Evolutionary conservation across 1,284 basidiomycete genomes (phyloP).

Genomic region (Ustilago esculenta): DNA sequence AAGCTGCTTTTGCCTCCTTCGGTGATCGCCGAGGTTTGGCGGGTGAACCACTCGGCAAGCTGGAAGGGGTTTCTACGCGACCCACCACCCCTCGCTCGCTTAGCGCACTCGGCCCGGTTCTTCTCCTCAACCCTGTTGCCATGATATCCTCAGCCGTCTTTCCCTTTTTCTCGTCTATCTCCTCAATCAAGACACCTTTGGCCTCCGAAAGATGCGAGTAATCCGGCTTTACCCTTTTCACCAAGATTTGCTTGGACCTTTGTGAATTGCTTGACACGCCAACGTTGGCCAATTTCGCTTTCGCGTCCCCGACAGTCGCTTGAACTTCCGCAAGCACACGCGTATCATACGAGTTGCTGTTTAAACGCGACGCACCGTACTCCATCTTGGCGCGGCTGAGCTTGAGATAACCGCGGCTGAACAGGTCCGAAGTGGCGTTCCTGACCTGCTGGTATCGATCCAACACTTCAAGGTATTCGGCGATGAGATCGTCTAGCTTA

Average conservation of each 20-base stretch:
- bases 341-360: constrained; percentile 48
- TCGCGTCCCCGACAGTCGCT: not conserved
- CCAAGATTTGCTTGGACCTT: too few species aligned
- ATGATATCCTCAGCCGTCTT: constrained; percentile 4
- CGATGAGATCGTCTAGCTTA: constrained; percentile 30
- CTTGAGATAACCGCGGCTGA: constrained; percentile 37
- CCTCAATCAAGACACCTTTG: not conserved
- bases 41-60: constrained; percentile 5
- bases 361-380: constrained; percentile 33
- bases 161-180: constrained; percentile 4
- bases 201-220: constrained; percentile 23
- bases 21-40: too few species aligned
- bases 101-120: not conserved
- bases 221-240: constrained; percentile 16
- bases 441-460: constrained; percentile 41
- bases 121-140: constrained; percentile 14
- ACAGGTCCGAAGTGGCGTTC: not conserved
- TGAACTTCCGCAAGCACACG: constrained; percentile 23
- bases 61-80: not conserved
- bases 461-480: constrained; percentile 43
- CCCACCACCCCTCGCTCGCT: constrained; percentile 1
- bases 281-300: not conserved
- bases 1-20: not conserved
- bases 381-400: constrained; percentile 53
- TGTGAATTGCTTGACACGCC: not conserved